Evolutionary conservation across 2,329 filamentous ascomycete genomes (phyloP).

Genomic region (Neurospora sp.): DNA sequence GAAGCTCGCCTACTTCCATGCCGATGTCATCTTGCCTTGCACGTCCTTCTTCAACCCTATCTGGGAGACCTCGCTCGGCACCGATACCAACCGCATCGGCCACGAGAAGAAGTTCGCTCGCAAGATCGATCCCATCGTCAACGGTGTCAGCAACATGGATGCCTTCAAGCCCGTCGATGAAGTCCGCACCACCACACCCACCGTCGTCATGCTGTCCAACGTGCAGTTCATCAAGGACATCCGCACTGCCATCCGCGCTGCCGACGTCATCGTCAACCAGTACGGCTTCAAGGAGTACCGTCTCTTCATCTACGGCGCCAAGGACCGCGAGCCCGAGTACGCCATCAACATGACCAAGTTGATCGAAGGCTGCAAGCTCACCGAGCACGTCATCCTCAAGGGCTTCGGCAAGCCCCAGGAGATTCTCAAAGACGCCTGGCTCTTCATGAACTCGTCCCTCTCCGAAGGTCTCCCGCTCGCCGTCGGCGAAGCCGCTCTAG

Average conservation of each 20-base stretch:
- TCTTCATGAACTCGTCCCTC: conserved; percentile 48
- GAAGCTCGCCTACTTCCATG: conserved; percentile 27
- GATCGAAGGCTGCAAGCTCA: conserved; percentile 43
- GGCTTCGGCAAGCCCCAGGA: conserved; percentile 47
- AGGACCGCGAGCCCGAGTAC: conserved; percentile 49
- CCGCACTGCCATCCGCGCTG: conserved; percentile 52
- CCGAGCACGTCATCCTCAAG: conserved; percentile 38
- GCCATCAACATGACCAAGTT: conserved; percentile 47
- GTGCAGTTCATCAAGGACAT: conserved; percentile 52
- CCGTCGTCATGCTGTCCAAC: conserved; percentile 56
- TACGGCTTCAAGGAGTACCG: conserved; percentile 57
- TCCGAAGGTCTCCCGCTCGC: conserved; percentile 46
- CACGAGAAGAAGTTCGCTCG: conserved; percentile 43
- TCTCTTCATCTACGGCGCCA: conserved; percentile 52
- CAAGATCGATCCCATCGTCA: conserved; percentile 54
- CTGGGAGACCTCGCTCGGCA: conserved; percentile 49
- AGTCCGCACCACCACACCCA: conserved; percentile 47
- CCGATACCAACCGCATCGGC: conserved; percentile 38
- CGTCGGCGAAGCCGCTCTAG: conserved; percentile 46
- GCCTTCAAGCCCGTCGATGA: conserved; percentile 50
- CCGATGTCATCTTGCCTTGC: conserved; percentile 41
- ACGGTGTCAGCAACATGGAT: conserved; percentile 55
- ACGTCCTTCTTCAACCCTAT: conserved; percentile 45
- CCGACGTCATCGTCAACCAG: conserved; percentile 55
- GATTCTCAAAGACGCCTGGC: conserved; percentile 45